These are phyloP conservation scores for Bjerkandera adusta DNA, from an alignment of 1,284 basidiomycete genomes.

Conservation along the genomic window DNA sequence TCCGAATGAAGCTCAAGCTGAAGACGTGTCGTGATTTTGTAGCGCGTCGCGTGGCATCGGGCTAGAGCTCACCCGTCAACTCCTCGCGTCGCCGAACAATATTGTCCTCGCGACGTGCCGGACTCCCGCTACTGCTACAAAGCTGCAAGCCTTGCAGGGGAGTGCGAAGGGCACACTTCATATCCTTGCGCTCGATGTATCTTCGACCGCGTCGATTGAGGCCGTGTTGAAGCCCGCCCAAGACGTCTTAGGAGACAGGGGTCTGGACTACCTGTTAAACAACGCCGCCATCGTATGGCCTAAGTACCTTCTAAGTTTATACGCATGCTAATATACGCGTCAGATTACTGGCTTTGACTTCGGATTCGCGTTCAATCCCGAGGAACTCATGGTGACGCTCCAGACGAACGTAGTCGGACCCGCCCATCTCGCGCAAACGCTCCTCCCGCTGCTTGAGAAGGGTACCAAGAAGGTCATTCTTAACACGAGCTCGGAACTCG, in stretches of 20 bases:
- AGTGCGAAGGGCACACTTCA: constrained; percentile 29
- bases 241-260: constrained; percentile 27
- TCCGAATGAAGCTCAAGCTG: neutral
- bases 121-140: constrained; percentile 29
- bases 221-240: constrained; percentile 23
- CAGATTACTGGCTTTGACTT: constrained; percentile 27
- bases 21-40: neutral
- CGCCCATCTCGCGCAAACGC: constrained; percentile 30
- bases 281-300: constrained; percentile 37
- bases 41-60: constrained; percentile 43
- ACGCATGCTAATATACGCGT: constrained; percentile 10
- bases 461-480: constrained; percentile 34
- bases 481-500: constrained; percentile 32
- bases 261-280: constrained; percentile 39
- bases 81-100: constrained; percentile 31
- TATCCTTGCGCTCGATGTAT: constrained; percentile 34
- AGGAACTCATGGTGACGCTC: constrained; percentile 22
- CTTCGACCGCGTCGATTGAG: constrained; percentile 28
- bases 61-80: constrained; percentile 35
- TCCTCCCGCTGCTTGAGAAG: constrained; percentile 31
- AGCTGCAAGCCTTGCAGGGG: constrained; percentile 26
- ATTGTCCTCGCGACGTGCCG: constrained; percentile 39
- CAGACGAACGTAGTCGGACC: constrained; percentile 34
- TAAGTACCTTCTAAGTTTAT: neutral
- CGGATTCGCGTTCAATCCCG: constrained; percentile 25